These are phyloP conservation scores for Xylogone sp. DNA, from an alignment of 2,329 filamentous ascomycete genomes.

Conservation along the genomic window DNA sequence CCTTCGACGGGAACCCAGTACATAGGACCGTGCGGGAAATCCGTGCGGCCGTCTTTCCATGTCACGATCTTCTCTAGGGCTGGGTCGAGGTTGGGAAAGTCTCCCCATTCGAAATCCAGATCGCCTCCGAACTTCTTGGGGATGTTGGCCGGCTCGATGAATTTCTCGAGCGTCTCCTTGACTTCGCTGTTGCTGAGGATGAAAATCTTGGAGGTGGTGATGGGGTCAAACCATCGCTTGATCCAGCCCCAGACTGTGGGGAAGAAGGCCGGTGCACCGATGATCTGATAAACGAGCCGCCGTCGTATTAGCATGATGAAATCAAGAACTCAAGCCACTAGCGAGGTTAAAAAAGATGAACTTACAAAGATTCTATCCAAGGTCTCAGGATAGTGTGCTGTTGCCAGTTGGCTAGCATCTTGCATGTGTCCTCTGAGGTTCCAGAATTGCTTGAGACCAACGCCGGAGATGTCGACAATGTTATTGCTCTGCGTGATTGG, in stretches of 20 bases:
- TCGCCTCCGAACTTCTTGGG: constrained; percentile 87
- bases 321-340: background rate
- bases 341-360: constrained; percentile 3
- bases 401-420: constrained; percentile 81
- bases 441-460: constrained; percentile 93
- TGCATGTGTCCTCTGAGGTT: constrained; percentile 93
- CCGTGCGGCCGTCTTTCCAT: constrained; percentile 50
- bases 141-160: constrained; percentile 79
- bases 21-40: constrained; percentile 54
- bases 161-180: constrained; percentile 69
- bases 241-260: constrained; percentile 92
- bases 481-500: constrained; percentile 91
- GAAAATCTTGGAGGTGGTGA: constrained; percentile 94
- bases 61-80: constrained; percentile 43
- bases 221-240: constrained; percentile 93
- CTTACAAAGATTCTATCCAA: constrained; percentile 70
- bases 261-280: constrained; percentile 88
- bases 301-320: background rate
- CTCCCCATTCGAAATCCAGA: constrained; percentile 77
- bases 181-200: constrained; percentile 75
- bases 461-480: constrained; percentile 87
- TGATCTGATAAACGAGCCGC: constrained; percentile 49
- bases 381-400: constrained; percentile 92
- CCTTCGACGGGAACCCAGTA: constrained; percentile 45
- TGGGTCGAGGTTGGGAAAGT: constrained; percentile 69